A percentile compares a stretch with the other conserved stretches of the same genome.
Conservation (phyloP, 1,284 basidiomycete species). For the Ustilago bromivora region DNA sequence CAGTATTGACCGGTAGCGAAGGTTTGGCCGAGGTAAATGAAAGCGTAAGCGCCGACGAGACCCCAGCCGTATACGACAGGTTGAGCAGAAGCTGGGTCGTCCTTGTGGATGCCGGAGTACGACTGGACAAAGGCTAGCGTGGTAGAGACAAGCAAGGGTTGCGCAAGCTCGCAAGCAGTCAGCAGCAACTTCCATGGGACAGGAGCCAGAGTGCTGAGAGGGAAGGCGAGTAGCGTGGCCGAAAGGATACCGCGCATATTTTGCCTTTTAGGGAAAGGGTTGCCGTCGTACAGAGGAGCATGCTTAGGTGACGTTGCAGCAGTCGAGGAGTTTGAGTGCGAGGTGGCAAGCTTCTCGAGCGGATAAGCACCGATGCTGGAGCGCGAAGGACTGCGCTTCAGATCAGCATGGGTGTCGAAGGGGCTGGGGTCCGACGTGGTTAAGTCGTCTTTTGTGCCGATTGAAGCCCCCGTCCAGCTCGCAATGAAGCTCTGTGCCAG, state of each 20-base stretch:
- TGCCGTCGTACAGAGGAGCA: conserved; percentile 4
- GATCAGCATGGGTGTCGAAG: neutral
- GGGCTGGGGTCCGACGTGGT: neutral
- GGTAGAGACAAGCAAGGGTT: conserved; percentile 56
- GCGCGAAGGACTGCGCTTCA: conserved; percentile 19
- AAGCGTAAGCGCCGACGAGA: conserved; percentile 61
- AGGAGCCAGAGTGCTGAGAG: conserved; percentile 45
- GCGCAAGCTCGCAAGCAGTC: conserved; percentile 48
- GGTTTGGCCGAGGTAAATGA: conserved; percentile 56
- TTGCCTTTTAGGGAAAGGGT: conserved; percentile 24
- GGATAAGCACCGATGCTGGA: conserved; percentile 26
- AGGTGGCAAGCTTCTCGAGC: conserved; percentile 26
- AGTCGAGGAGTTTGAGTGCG: neutral
- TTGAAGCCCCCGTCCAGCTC: conserved; percentile 29
- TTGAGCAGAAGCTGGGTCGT: conserved; percentile 25
- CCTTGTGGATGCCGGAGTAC: conserved; percentile 18
- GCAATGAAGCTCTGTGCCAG: conserved; percentile 33
- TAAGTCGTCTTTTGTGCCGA: neutral
- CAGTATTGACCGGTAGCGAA: conserved; percentile 55
- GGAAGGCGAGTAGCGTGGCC: conserved; percentile 48
- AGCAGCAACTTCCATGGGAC: conserved; percentile 52
- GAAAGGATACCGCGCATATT: conserved; percentile 33
- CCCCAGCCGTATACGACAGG: conserved; percentile 62
- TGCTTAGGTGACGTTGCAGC: neutral
- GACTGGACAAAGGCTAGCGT: conserved; percentile 60